phyloP scores from a whole-genome alignment of 495 filamentous ascomycete species.

The Talaromyces liani region DNA sequence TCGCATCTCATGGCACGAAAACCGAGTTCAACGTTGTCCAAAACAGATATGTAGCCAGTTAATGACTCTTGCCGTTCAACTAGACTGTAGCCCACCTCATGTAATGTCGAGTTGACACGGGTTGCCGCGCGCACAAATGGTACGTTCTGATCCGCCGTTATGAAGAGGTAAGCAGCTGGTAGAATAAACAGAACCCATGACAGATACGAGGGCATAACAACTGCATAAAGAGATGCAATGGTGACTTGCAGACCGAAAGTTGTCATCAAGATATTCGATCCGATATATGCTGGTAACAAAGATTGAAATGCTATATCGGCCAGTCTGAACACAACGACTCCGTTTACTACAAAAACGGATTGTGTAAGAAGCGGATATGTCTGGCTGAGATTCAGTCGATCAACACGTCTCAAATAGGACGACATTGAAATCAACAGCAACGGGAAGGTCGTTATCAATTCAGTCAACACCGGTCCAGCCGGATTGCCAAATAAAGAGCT shows the following conservation, averaged over 20 bases:
- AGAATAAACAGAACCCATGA: slow-evolving; percentile 45
- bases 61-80: slow-evolving; percentile 73
- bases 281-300: slow-evolving; percentile 34
- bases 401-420: slow-evolving; percentile 55
- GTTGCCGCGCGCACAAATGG: slow-evolving; percentile 39
- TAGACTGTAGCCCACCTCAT: slow-evolving; percentile 43
- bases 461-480: slow-evolving; percentile 68
- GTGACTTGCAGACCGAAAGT: slow-evolving; percentile 64
- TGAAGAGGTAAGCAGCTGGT: slow-evolving; percentile 63
- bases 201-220: slow-evolving; percentile 60
- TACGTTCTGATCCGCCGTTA: slow-evolving; percentile 65
- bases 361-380: slow-evolving; percentile 49
- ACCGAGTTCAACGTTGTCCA: slow-evolving; percentile 61
- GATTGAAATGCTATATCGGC: slow-evolving; percentile 41
- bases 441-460: slow-evolving; percentile 63
- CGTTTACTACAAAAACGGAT: slow-evolving; percentile 50
- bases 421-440: slow-evolving; percentile 61
- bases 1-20: slow-evolving; percentile 88
- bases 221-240: slow-evolving; percentile 53
- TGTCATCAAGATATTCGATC: slow-evolving; percentile 54
- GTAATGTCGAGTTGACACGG: slow-evolving; percentile 57
- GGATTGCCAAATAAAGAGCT: slow-evolving; percentile 58
- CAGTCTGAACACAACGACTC: slow-evolving; percentile 51
- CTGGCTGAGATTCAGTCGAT: slow-evolving; percentile 46
- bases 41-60: slow-evolving; percentile 87